phyloP scores from a whole-genome alignment of 1,139 yeast species.

The Barnettozyma hawaiiensis region DNA sequence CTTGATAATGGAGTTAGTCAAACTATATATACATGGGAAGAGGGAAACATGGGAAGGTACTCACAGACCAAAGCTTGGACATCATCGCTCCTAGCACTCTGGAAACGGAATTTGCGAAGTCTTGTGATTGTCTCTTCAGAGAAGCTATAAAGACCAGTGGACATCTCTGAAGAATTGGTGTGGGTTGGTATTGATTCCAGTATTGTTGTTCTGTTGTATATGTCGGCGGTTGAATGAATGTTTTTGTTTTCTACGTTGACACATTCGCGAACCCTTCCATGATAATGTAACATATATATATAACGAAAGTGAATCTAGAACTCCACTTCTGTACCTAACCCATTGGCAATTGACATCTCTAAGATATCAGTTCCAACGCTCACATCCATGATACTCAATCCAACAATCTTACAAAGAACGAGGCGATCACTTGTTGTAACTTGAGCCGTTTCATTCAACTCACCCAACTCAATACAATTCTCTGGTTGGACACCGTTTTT shows the following conservation, averaged over 20 bases:
- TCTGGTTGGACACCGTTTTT: slow-evolving; percentile 35
- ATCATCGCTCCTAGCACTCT: slow-evolving; percentile 57
- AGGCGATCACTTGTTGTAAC: slow-evolving; percentile 26
- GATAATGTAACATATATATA: too few relatives aligned
- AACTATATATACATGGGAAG: too few relatives aligned
- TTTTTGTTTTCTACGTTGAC: not conserved
- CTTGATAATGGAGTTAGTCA: slow-evolving; percentile 23
- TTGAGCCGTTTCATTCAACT: slow-evolving; percentile 24
- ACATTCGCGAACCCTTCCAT: not conserved
- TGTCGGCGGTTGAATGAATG: not conserved
- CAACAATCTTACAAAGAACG: slow-evolving; percentile 49
- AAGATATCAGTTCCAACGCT: slow-evolving; percentile 36
- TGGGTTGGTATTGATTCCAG: not conserved
- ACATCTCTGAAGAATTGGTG: slow-evolving; percentile 8
- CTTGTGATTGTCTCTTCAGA: slow-evolving; percentile 57
- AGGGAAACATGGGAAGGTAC: slow-evolving; percentile 7
- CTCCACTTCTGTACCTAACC: slow-evolving; percentile 28
- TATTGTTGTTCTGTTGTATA: too few relatives aligned
- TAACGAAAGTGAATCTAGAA: slow-evolving; percentile 14
- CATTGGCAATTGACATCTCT: slow-evolving; percentile 20
- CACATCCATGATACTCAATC: slow-evolving; percentile 58
- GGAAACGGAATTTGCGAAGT: slow-evolving; percentile 66
- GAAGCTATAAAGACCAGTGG: slow-evolving; percentile 52
- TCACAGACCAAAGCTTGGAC: slow-evolving; percentile 60
- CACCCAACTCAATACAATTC: slow-evolving; percentile 43